Conservation (phyloP, 805 yeast genomes). For the Dipodascus geniculatus region DNA sequence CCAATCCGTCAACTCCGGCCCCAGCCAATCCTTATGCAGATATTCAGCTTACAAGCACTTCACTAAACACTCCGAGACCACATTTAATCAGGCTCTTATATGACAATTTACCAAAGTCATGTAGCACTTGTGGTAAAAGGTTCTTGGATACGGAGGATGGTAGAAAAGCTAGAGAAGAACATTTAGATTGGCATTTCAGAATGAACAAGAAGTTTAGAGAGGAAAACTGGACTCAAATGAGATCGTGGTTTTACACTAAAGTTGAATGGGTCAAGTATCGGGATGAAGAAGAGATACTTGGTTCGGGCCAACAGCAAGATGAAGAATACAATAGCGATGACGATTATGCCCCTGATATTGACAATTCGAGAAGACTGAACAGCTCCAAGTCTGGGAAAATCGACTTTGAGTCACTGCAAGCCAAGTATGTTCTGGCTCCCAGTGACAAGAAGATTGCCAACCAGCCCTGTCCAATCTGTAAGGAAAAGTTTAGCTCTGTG, state of each 20-base stretch:
- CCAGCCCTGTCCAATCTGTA: conserved; percentile 57
- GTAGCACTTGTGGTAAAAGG: conserved; percentile 83
- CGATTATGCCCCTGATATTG: conserved; percentile 11
- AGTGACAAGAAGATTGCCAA: conserved; percentile 46
- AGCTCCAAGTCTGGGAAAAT: conserved; percentile 11
- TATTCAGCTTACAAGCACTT: conserved; percentile 19
- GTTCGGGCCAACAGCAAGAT: conserved; percentile 17
- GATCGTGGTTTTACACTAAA: conserved; percentile 73
- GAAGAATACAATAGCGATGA: conserved; percentile 6
- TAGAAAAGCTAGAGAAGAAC: conserved; percentile 41
- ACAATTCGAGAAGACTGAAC: conserved; percentile 3
- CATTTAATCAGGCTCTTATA: conserved; percentile 33
- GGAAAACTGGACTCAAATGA: conserved; percentile 41
- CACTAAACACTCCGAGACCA: conserved; percentile 22
- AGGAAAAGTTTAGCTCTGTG: conserved; percentile 48
- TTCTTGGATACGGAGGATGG: conserved; percentile 55
- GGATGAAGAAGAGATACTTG: conserved; percentile 48
- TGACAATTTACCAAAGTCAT: conserved; percentile 60
- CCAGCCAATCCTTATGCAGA: conserved; percentile 4
- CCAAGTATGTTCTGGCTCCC: conserved; percentile 54
- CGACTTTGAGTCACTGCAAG: conserved; percentile 26
- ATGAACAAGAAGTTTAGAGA: conserved; percentile 65
- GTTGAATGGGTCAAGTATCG: conserved; percentile 62
- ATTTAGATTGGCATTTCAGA: conserved; percentile 94
- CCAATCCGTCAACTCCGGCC: conserved; percentile 3